These are phyloP conservation scores for Quillaja saponaria DNA, from an alignment of 306 rosid species.

Conservation along the genomic window DNA sequence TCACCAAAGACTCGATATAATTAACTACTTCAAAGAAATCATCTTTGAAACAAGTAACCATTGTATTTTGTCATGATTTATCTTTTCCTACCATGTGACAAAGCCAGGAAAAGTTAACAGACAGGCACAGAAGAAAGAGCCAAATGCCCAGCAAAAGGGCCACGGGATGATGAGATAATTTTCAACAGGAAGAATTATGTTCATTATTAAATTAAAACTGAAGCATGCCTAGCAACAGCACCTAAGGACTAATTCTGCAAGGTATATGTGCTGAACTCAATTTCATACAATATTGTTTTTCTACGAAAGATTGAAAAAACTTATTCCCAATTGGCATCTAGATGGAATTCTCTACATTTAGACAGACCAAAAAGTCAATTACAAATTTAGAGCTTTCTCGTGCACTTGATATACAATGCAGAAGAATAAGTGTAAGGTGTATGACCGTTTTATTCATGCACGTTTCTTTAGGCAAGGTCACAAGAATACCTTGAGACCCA, in stretches of 20 bases:
- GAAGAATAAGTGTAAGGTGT: conserved; percentile 5
- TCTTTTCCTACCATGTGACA: conserved; percentile 11
- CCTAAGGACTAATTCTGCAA: too few species aligned
- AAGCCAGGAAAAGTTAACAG: conserved; percentile 9
- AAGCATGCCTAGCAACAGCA: too few species aligned
- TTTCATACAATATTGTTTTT: not conserved
- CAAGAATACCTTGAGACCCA: conserved; percentile 78
- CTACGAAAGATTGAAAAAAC: too few species aligned
- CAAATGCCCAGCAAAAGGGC: conserved; percentile 17
- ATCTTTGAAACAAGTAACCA: conserved; percentile 13
- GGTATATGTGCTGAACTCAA: conserved; percentile 9
- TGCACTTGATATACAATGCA: conserved; percentile 10
- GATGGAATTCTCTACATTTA: conserved; percentile 5
- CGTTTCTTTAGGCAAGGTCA: not conserved
- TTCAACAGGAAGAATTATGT: too few species aligned
- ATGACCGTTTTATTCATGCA: conserved; percentile 20
- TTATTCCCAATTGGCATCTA: conserved; percentile 3
- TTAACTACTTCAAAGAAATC: too few species aligned
- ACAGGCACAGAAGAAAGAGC: too few species aligned
- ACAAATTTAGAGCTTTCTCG: not conserved
- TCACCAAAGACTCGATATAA: too few species aligned
- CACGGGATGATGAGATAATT: conserved; percentile 15
- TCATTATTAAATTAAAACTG: too few species aligned
- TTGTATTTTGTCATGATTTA: conserved; percentile 11
- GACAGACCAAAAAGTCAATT: not conserved